These are phyloP conservation scores for Tolypocladium sp. DNA, from an alignment of 2,329 filamentous ascomycete genomes.

Conservation along the genomic window DNA sequence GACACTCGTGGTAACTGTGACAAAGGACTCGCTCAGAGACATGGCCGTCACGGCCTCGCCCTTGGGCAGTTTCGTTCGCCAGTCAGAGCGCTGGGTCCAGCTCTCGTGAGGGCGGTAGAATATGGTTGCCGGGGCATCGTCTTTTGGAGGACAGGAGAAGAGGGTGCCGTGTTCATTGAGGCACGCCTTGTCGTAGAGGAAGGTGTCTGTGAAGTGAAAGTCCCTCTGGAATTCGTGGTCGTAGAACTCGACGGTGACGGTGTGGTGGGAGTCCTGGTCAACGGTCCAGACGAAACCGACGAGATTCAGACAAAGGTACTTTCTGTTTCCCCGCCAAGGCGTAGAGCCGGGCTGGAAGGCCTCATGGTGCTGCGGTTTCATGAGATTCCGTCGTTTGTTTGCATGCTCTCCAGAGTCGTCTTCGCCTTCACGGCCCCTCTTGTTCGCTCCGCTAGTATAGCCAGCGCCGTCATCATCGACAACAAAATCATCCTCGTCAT, in stretches of 20 bases:
- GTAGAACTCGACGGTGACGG: slow-evolving; percentile 95
- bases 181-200: slow-evolving; percentile 92
- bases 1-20: slow-evolving; percentile 77
- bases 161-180: slow-evolving; percentile 76
- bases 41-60: slow-evolving; percentile 85
- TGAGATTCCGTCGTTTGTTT: slow-evolving; percentile 40
- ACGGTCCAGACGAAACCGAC: slow-evolving; percentile 96
- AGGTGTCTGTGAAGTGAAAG: slow-evolving; percentile 96
- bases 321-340: slow-evolving; percentile 88
- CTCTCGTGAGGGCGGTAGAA: slow-evolving; percentile 97
- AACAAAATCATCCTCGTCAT: slow-evolving; percentile 72
- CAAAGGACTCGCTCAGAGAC: slow-evolving; percentile 82
- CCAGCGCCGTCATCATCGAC: slow-evolving; percentile 92
- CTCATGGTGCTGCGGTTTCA: slow-evolving; percentile 62
- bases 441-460: slow-evolving; percentile 55
- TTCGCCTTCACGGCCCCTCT: slow-evolving; percentile 41
- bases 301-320: slow-evolving; percentile 88
- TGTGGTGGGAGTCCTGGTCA: slow-evolving; percentile 87
- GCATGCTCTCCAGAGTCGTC: slow-evolving; percentile 37
- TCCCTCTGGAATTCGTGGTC: slow-evolving; percentile 87
- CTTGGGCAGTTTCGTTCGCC: slow-evolving; percentile 77
- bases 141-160: slow-evolving; percentile 69
- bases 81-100: slow-evolving; percentile 86
- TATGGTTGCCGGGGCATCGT: slow-evolving; percentile 63
- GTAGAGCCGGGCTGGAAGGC: slow-evolving; percentile 92